Evolutionary conservation across 2,329 filamentous ascomycete genomes (phyloP), one percentile per base, ranked within the genome.

Genomic region (Colletotrichum somersetense): DNA sequence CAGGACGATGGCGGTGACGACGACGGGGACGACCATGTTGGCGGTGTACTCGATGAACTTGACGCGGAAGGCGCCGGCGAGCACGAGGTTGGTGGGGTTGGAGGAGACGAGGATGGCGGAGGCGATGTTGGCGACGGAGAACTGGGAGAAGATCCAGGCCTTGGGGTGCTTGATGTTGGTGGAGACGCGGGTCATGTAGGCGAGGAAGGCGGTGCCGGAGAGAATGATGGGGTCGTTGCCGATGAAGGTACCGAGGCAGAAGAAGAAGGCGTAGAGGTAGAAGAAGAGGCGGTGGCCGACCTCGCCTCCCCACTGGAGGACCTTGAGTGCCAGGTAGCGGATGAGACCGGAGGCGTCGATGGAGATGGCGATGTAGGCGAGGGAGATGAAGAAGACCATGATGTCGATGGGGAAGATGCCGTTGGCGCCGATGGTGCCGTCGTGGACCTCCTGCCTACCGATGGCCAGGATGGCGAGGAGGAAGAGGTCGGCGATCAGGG

Each of bases 81-180:
- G 85, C 0, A 94, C 92, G 10, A 94, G 86, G 67, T 94, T 94
- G 2, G 92, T 94, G 0, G 92, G 92, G 72, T 94, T 94, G 0
- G 92, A 94, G 0, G 92, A 94, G 12, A 95, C 92, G 16, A 95
- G 83, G 33, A 94, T 92, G 0, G 92, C 91, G 0, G 92, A 94
- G 2, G 89, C 90, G 59, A 94, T 92, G 73, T 94, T 94, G 63
- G 91, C 91, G 1, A 93, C 80, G 20, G 92, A 88, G 69, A 94
- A 94, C 71, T 94, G 92, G 2, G 88, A 89, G 75, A 90, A 87
- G 30, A 94, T 93, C 92, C 92, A 94, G 0, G 92, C 92, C 76
- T 89, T 84, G 0, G 92, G 91, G 68, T 92, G 89, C 14, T 64
- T 63, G 50, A 94, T 94, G 74, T 94, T 94, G 80, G 88, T 90